These are phyloP conservation scores for Zygotorulaspora mrakii DNA, from an alignment of 1,139 yeast species.

Conservation along the genomic window DNA sequence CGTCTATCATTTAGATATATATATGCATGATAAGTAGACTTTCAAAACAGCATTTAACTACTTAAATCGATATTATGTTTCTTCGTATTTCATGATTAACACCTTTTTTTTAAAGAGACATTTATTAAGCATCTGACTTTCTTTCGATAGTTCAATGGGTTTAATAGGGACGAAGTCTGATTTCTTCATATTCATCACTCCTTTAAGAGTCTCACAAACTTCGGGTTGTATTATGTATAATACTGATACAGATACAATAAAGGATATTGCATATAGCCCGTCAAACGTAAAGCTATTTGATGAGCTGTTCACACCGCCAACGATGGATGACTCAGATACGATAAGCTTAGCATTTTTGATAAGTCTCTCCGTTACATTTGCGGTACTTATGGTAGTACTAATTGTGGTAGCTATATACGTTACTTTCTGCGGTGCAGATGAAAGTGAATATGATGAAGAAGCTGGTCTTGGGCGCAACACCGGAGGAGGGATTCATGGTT, in stretches of 20 bases:
- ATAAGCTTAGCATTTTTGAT: conserved; percentile 42
- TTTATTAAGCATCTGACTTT: no score
- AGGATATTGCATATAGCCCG: not conserved
- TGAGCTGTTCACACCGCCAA: conserved; percentile 30
- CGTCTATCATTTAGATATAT: no score
- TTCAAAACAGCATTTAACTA: not conserved
- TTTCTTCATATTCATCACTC: no score
- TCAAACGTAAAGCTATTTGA: not conserved
- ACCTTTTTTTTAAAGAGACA: no score
- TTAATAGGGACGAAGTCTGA: no score
- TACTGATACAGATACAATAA: not conserved
- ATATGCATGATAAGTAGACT: no score
- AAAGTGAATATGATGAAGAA: conserved; percentile 35
- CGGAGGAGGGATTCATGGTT: conserved; percentile 19
- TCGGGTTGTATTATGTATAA: not conserved
- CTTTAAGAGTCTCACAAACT: no score
- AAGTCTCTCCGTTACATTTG: conserved; percentile 41
- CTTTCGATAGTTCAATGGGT: no score
- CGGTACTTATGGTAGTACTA: conserved; percentile 38
- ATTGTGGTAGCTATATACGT: conserved; percentile 40
- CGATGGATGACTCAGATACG: conserved; percentile 32
- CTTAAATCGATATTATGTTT: no score
- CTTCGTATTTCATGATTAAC: no score
- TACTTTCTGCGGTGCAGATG: conserved; percentile 38
- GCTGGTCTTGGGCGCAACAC: conserved; percentile 19